Percentiles rank a stretch among this genome's conserved stretches.
Conservation (phyloP, 2,329 filamentous ascomycete species). For the Ophiognomonia clavigignenti-juglandacearum region DNA sequence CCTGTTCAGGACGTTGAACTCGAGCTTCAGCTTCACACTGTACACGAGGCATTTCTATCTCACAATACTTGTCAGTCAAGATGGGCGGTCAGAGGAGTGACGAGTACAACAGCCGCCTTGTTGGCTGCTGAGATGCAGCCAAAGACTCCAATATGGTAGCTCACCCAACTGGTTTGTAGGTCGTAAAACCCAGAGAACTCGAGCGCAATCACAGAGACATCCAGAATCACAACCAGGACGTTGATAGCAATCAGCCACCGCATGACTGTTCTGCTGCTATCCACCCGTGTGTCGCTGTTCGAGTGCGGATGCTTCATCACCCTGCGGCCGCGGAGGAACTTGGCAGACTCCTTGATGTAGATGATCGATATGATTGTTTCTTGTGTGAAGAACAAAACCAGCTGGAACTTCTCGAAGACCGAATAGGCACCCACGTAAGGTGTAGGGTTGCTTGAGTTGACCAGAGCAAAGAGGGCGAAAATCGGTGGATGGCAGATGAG, state of each 20-base stretch:
- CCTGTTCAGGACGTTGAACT: conserved; percentile 19
- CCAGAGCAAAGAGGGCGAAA: conserved; percentile 43
- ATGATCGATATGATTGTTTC: conserved; percentile 10
- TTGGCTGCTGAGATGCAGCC: too few relatives aligned
- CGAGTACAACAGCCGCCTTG: background rate
- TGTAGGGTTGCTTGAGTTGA: conserved; percentile 29
- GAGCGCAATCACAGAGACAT: conserved; percentile 25
- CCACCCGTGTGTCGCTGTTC: conserved; percentile 17
- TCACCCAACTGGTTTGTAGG: conserved; percentile 6
- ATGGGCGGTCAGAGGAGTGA: too few relatives aligned
- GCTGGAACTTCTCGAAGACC: conserved; percentile 31
- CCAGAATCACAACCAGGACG: conserved; percentile 39
- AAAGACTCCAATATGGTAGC: background rate
- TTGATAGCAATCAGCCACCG: conserved; percentile 41
- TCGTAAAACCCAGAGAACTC: conserved; percentile 11
- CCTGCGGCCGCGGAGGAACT: conserved; percentile 4
- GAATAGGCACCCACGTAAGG: conserved; percentile 30
- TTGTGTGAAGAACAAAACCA: conserved; percentile 8
- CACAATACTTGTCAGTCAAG: background rate
- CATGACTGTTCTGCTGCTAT: background rate
- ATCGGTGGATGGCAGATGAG: conserved; percentile 45
- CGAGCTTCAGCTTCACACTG: conserved; percentile 20
- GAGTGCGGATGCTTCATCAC: conserved; percentile 3
- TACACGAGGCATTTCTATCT: conserved; percentile 17
- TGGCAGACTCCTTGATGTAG: conserved; percentile 5